Conservation (phyloP, 352 stramenopile species). For the Pythium brachiatum region DNA sequence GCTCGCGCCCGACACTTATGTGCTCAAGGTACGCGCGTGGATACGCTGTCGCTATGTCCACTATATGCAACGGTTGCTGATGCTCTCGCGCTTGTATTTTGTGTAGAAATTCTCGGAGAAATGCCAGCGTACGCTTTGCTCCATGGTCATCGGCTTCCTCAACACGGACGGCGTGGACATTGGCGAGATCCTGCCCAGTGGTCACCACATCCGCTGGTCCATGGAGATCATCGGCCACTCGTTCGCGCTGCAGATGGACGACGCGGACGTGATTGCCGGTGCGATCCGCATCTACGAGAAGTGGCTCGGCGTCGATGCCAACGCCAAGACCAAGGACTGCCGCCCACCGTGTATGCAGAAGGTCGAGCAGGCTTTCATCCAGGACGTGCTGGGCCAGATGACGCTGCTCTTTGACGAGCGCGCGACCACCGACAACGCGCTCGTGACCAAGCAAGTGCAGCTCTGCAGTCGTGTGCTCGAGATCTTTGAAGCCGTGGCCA, state of each 20-base stretch:
- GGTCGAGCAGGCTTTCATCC: conserved; percentile 82
- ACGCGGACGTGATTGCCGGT: conserved; percentile 77
- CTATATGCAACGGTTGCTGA: background rate
- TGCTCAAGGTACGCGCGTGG: conserved; percentile 59
- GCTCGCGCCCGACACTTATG: conserved; percentile 58
- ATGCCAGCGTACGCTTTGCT: conserved; percentile 82
- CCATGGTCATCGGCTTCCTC: conserved; percentile 74
- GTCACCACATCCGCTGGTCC: conserved; percentile 77
- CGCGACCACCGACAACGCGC: conserved; percentile 30
- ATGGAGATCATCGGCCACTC: conserved; percentile 87
- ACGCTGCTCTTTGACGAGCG: conserved; percentile 86
- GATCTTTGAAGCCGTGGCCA: conserved; percentile 73
- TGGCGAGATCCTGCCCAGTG: conserved; percentile 54
- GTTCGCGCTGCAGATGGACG: conserved; percentile 83
- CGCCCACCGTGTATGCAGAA: conserved; percentile 76
- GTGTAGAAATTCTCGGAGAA: conserved; percentile 84
- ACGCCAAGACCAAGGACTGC: conserved; percentile 46
- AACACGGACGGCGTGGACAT: conserved; percentile 52
- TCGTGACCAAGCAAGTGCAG: conserved; percentile 68
- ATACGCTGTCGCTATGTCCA: background rate
- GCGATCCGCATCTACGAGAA: conserved; percentile 78
- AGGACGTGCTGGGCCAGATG: conserved; percentile 86
- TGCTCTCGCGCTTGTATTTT: background rate
- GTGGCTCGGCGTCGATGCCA: conserved; percentile 68
- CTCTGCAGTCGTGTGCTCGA: conserved; percentile 76